phyloP scores from a whole-genome alignment of 768 basidiomycete species.

The Trametes meyenii region DNA sequence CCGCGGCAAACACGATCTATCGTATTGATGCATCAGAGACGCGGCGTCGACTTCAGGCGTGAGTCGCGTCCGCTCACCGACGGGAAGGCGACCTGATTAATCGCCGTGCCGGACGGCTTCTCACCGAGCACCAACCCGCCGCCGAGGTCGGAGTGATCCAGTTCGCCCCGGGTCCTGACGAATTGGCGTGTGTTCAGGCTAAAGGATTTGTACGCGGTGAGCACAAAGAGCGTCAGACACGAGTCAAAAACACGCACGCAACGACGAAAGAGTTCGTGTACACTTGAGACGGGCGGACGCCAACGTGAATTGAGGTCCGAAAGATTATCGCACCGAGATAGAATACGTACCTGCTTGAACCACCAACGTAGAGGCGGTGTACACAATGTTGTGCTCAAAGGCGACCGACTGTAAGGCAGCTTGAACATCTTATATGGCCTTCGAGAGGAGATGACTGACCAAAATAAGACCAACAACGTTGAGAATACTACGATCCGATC shows the following conservation, averaged over 20 bases:
- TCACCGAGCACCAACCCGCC: slow-evolving; percentile 3
- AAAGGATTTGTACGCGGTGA: not conserved
- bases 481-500: not conserved
- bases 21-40: too few species aligned
- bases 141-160: not conserved
- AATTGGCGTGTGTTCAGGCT: slow-evolving; percentile 1
- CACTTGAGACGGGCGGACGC: not conserved
- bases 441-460: not conserved
- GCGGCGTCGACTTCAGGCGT: too few species aligned
- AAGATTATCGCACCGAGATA: too few species aligned
- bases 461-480: not conserved
- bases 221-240: not conserved
- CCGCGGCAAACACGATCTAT: too few species aligned
- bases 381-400: slow-evolving; percentile 3
- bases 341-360: not conserved
- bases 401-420: not conserved
- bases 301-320: too few species aligned
- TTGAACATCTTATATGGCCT: not conserved
- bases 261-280: slow-evolving; percentile 4
- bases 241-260: not conserved
- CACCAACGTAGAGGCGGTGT: not conserved
- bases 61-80: too few species aligned
- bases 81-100: too few species aligned
- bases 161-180: not conserved
- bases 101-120: not conserved